Conservation (phyloP, 2,329 filamentous ascomycete species). For the Xylaria sp. region DNA sequence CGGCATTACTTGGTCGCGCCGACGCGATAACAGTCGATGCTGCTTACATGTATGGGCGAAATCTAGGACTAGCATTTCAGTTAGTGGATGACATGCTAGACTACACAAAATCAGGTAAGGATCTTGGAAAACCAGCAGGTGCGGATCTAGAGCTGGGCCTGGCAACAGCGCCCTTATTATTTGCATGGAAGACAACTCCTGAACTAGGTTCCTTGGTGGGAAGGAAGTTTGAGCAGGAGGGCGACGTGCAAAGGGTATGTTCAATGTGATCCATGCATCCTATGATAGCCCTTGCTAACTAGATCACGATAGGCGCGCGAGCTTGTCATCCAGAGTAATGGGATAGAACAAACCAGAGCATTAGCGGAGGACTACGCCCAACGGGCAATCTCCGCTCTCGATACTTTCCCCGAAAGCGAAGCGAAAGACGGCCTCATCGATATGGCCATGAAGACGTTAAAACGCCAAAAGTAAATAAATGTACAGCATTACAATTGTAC, state of each 20-base stretch:
- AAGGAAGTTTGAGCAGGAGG: slow-evolving; percentile 84
- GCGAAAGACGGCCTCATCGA: slow-evolving; percentile 91
- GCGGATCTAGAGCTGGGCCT: slow-evolving; percentile 93
- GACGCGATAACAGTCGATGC: slow-evolving; percentile 85
- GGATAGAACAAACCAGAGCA: slow-evolving; percentile 89
- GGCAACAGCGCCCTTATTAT: slow-evolving; percentile 91
- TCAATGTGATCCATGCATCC: background rate
- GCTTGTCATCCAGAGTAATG: slow-evolving; percentile 83
- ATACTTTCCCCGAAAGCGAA: slow-evolving; percentile 88
- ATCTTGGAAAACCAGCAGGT: slow-evolving; percentile 93
- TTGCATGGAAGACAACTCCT: slow-evolving; percentile 91
- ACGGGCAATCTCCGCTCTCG: slow-evolving; percentile 86
- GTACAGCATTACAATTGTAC: slow-evolving; percentile 34
- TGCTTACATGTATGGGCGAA: slow-evolving; percentile 91
- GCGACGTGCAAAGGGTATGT: slow-evolving; percentile 84
- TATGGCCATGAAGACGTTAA: slow-evolving; percentile 93
- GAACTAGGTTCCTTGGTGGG: slow-evolving; percentile 90
- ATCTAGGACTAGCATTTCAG: slow-evolving; percentile 94
- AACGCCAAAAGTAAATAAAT: slow-evolving; percentile 77
- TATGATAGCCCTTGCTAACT: slow-evolving; percentile 23
- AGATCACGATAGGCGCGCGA: slow-evolving; percentile 75
- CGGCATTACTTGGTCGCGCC: slow-evolving; percentile 84
- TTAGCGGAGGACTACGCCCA: slow-evolving; percentile 91
- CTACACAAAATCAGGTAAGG: slow-evolving; percentile 85
- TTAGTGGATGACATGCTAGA: slow-evolving; percentile 98